A percentile compares a stretch with the other conserved stretches of the same genome.
phyloP scores from a whole-genome alignment of 331 rosid species.

The Pyracantha coccinea region DNA sequence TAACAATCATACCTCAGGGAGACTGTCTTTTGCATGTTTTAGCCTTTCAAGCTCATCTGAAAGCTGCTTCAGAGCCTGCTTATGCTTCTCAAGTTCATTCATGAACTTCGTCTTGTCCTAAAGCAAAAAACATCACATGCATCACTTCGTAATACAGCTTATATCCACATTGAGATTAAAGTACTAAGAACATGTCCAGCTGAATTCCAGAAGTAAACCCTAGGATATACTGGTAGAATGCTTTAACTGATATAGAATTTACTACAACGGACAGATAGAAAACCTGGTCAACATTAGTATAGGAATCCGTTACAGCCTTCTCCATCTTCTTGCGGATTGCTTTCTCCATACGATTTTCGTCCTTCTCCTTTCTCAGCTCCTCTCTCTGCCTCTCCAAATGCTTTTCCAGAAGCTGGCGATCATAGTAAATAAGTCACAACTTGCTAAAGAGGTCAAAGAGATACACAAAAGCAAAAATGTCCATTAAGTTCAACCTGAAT shows the following conservation, averaged over 20 bases:
- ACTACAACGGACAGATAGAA: background rate
- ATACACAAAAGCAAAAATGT: background rate
- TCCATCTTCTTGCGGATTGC: slow-evolving; percentile 54
- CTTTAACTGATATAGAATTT: background rate
- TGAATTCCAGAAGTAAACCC: background rate
- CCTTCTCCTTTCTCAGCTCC: slow-evolving; percentile 59
- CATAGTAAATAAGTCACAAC: background rate
- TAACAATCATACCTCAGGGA: slow-evolving; percentile 60
- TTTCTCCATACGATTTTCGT: slow-evolving; percentile 45
- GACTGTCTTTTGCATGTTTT: slow-evolving; percentile 44
- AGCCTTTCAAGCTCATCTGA: slow-evolving; percentile 67
- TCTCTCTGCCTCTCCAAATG: slow-evolving; percentile 55
- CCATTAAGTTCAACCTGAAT: slow-evolving; percentile 54
- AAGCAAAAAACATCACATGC: slow-evolving; percentile 1
- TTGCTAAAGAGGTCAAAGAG: background rate
- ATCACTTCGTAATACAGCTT: background rate
- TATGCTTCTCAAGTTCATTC: slow-evolving; percentile 75
- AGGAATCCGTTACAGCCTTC: slow-evolving; percentile 67
- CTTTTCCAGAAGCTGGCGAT: slow-evolving; percentile 66
- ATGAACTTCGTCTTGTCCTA: slow-evolving; percentile 70
- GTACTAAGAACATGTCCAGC: background rate
- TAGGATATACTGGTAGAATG: background rate
- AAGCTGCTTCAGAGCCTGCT: slow-evolving; percentile 49
- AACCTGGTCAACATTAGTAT: slow-evolving; percentile 57
- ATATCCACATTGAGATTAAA: background rate